Conservation (phyloP, 2,329 filamentous ascomycete species). For the Sphaerulina vaccinii region DNA sequence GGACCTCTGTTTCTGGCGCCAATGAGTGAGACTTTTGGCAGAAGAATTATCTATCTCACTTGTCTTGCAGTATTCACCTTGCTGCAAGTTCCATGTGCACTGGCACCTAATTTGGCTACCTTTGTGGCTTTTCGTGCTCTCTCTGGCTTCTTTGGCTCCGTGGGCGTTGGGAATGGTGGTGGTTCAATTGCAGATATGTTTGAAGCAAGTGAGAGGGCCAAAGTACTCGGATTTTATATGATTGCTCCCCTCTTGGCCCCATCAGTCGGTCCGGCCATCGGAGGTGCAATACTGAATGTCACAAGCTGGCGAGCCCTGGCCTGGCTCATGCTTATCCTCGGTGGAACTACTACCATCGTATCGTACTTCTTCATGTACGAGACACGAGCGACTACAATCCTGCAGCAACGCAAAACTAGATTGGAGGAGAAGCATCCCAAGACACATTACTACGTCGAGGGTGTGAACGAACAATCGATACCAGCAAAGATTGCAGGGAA, state of each 20-base stretch:
- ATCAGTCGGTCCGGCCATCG: constrained; percentile 41
- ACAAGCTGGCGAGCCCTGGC: constrained; percentile 49
- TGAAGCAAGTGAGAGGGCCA: constrained; percentile 44
- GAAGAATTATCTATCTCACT: constrained; percentile 44
- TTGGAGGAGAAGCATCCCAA: constrained; percentile 38
- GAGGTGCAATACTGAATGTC: constrained; percentile 44
- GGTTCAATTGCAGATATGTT: constrained; percentile 54
- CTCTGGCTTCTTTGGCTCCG: constrained; percentile 50
- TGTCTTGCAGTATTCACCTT: constrained; percentile 47
- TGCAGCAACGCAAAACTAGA: constrained; percentile 35
- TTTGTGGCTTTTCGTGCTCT: constrained; percentile 47
- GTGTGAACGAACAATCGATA: constrained; percentile 41
- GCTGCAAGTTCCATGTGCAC: constrained; percentile 47
- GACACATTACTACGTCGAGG: constrained; percentile 41
- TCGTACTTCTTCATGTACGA: constrained; percentile 46
- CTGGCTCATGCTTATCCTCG: constrained; percentile 44
- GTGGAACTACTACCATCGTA: constrained; percentile 39
- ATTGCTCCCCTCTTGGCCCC: constrained; percentile 43
- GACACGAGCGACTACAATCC: constrained; percentile 43
- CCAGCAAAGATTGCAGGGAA: constrained; percentile 38
- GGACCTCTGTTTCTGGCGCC: constrained; percentile 49
- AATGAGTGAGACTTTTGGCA: constrained; percentile 49
- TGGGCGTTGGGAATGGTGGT: constrained; percentile 52
- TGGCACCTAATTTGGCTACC: constrained; percentile 46
- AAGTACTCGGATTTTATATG: constrained; percentile 46